phyloP scores from a whole-genome alignment of 345 rosid genomes.

The Arabis hirsuta region DNA sequence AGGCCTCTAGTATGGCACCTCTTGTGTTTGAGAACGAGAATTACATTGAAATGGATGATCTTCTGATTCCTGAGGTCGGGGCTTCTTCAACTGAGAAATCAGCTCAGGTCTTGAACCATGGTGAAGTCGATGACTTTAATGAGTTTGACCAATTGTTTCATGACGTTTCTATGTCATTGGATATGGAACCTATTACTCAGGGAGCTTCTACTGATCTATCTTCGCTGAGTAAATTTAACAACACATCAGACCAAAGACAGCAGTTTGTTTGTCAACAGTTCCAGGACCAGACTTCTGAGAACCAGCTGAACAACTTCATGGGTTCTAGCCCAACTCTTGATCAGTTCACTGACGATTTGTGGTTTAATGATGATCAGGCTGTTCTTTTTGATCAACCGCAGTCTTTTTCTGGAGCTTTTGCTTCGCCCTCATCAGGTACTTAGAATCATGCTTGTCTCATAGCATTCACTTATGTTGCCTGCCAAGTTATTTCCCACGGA shows the following conservation, averaged over 20 bases:
- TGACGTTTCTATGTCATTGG: slow-evolving; percentile 40
- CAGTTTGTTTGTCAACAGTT: slow-evolving; percentile 22
- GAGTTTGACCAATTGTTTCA: slow-evolving; percentile 45
- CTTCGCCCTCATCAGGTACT: slow-evolving; percentile 43
- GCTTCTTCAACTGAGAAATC: slow-evolving; percentile 28
- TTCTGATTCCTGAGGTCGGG: slow-evolving; percentile 49
- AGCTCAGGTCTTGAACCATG: slow-evolving; percentile 24
- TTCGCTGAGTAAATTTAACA: slow-evolving; percentile 11
- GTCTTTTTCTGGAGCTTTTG: slow-evolving; percentile 24
- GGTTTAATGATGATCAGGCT: slow-evolving; percentile 37
- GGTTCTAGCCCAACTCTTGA: slow-evolving; percentile 34
- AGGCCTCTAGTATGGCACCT: slow-evolving; percentile 20
- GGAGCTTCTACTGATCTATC: slow-evolving; percentile 12
- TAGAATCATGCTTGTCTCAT: slow-evolving; percentile 20
- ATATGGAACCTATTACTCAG: slow-evolving; percentile 32
- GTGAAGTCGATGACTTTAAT: slow-evolving; percentile 23
- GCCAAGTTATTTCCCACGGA: slow-evolving; percentile 8
- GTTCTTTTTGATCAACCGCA: slow-evolving; percentile 33
- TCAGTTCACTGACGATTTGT: slow-evolving; percentile 24
- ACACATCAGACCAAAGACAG: slow-evolving; percentile 22
- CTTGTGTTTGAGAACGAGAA: slow-evolving; percentile 46
- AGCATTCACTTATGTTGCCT: background rate
- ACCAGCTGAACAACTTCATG: slow-evolving; percentile 27
- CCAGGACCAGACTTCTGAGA: slow-evolving; percentile 21
- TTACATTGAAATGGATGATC: slow-evolving; percentile 92